These are phyloP conservation scores for Ophiostoma quercus DNA, from an alignment of 2,329 filamentous ascomycete species.

Conservation along the genomic window DNA sequence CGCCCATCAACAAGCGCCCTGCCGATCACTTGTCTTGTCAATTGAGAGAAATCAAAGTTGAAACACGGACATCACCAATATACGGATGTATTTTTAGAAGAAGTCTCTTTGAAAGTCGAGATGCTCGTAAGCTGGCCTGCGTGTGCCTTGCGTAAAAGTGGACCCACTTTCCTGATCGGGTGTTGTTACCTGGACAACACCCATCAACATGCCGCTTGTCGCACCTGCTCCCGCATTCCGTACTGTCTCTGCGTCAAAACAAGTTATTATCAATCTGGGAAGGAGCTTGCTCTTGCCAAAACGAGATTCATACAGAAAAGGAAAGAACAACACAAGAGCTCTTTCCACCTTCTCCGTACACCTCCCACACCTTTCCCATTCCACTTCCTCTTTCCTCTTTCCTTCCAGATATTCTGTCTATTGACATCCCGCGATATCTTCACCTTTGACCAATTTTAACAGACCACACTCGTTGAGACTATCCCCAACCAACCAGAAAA, in stretches of 20 bases:
- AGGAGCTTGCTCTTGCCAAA: background rate
- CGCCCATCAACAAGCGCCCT: background rate
- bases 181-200: slow-evolving; percentile 19
- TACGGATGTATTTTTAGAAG: background rate
- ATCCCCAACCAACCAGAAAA: background rate
- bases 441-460: background rate
- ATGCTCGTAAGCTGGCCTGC: background rate
- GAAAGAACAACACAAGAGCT: slow-evolving; percentile 2
- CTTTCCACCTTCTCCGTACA: background rate
- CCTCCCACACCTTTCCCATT: slow-evolving; percentile 1
- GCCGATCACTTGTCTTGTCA: background rate
- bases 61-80: background rate
- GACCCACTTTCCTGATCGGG: slow-evolving; percentile 16
- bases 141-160: background rate
- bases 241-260: slow-evolving; percentile 15
- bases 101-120: background rate
- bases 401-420: background rate
- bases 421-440: slow-evolving; percentile 8
- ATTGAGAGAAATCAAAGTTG: background rate
- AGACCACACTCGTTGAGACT: background rate
- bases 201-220: slow-evolving; percentile 20
- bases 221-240: slow-evolving; percentile 17
- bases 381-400: background rate
- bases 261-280: slow-evolving; percentile 11
- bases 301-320: background rate